Conservation (phyloP, 768 basidiomycete genomes). For the Rhizopogon vulgaris region DNA sequence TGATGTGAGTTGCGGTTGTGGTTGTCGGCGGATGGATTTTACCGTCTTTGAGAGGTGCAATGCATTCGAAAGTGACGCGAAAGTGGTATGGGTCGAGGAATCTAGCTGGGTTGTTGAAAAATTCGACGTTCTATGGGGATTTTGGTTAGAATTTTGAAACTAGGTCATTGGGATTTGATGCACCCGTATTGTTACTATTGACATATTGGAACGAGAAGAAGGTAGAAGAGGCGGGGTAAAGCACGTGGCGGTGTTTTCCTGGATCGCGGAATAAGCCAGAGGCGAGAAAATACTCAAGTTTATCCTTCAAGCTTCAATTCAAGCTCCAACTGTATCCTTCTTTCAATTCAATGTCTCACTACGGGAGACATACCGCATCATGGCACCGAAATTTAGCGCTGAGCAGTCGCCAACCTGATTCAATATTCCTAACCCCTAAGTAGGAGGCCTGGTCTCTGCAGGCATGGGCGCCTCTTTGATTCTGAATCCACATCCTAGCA, state of each 20-base stretch:
- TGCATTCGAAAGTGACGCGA: conserved; percentile 95
- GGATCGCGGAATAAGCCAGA: no score
- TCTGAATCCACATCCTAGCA: no score
- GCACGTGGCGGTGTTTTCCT: conserved; percentile 4
- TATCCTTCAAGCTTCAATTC: no score
- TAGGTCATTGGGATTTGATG: conserved; percentile 12
- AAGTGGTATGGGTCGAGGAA: conserved; percentile 91
- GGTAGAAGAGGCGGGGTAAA: not conserved
- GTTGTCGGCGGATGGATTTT: conserved; percentile 10
- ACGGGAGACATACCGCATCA: no score
- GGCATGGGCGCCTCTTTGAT: no score
- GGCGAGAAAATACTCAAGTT: no score
- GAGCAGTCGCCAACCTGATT: no score
- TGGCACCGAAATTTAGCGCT: no score
- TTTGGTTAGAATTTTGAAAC: not conserved
- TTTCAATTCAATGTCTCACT: no score
- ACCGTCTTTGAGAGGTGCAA: conserved; percentile 88
- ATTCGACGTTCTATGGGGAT: conserved; percentile 67
- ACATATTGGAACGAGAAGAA: conserved; percentile 34
- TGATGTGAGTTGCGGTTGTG: not conserved
- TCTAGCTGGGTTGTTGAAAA: conserved; percentile 88
- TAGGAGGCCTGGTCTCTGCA: no score
- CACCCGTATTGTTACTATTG: conserved; percentile 66
- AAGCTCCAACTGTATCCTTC: no score
- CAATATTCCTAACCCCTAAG: no score